phyloP scores from a whole-genome alignment of 2,329 filamentous ascomycete species.

The Colletotrichum truncatum region DNA sequence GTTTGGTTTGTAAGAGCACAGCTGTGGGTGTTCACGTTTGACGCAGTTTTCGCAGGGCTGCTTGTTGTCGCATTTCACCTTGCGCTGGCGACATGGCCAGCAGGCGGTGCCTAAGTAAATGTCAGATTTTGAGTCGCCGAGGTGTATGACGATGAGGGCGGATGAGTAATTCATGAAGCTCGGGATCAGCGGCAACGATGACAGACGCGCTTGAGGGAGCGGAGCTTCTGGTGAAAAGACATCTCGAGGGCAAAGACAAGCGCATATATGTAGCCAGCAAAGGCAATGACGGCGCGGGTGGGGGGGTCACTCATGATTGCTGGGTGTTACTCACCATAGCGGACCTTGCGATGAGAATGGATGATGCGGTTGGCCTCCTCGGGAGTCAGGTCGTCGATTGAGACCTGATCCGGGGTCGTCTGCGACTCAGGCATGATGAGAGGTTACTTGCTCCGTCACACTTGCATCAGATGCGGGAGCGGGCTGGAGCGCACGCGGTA shows the following conservation, averaged over 20 bases:
- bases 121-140: not conserved
- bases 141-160: not conserved
- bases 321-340: constrained; percentile 64
- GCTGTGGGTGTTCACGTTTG: constrained; percentile 70
- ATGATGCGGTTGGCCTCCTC: constrained; percentile 76
- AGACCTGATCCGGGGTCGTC: constrained; percentile 53
- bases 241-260: not conserved
- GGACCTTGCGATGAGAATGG: constrained; percentile 74
- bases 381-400: constrained; percentile 66
- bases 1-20: constrained; percentile 75
- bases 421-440: constrained; percentile 54
- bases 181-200: not conserved
- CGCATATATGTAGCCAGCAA: not conserved
- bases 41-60: constrained; percentile 75
- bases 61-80: constrained; percentile 76
- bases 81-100: constrained; percentile 74
- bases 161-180: not conserved
- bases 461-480: constrained; percentile 18
- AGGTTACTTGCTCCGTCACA: not conserved
- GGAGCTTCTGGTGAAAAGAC: not conserved
- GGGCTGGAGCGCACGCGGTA: not conserved
- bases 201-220: not conserved
- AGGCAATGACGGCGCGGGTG: not conserved
- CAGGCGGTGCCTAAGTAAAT: constrained; percentile 64
- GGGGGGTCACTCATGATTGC: not conserved